Evolutionary conservation across 371 early-diverging fungal species (phyloP), one percentile per base, ranked within the genome.

Genomic region (Rhizopus delemar): DNA sequence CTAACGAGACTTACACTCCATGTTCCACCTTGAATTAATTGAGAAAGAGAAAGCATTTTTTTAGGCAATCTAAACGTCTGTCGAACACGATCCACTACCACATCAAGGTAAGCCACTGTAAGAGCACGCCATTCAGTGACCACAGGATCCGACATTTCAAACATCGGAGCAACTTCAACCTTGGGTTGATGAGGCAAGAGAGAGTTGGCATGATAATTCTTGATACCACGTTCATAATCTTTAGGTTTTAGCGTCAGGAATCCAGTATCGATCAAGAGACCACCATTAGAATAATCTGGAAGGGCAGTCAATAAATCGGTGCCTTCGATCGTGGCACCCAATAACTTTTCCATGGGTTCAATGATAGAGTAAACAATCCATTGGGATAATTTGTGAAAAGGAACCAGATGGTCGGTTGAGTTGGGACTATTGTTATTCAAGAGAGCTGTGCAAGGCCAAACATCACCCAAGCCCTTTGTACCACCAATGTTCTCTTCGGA

Each of bases 331-430:
- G 66, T 78, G 31, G 92, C 75, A 32, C 80, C 80, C 16, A 86
- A 64, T 32, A 90, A 63, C 41, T 79, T 83, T 50, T 82, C 81
- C 56, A 95, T 74, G 0, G 93, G 92, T 52, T 95, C 97, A 70
- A 94, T 85, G 46, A 95, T 74, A 0, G 94, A 93, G 73, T 94
- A 95, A 28, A 93, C 89, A 41, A 96, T 84, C 97, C 97, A 96
- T 71, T 95, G 94, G 4, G 93, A 90, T 50, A 96, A 78, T 57
- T 93, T 94, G 73, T 96, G 95, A 76, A 95, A 95, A 9, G 92
- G 72, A 7, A 94, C 88, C 38, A 84, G 72, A 33, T 77, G 72
- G 5, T 70, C 73, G 12, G 78, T 68, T 9, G 81, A 71, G 13
- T 67, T 59, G 9, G 54, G 54, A 8, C 59, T 57, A 12, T 53